Evolutionary conservation across 257 asterid genomes (phyloP).

Genomic region (Penstemon eatonii): DNA sequence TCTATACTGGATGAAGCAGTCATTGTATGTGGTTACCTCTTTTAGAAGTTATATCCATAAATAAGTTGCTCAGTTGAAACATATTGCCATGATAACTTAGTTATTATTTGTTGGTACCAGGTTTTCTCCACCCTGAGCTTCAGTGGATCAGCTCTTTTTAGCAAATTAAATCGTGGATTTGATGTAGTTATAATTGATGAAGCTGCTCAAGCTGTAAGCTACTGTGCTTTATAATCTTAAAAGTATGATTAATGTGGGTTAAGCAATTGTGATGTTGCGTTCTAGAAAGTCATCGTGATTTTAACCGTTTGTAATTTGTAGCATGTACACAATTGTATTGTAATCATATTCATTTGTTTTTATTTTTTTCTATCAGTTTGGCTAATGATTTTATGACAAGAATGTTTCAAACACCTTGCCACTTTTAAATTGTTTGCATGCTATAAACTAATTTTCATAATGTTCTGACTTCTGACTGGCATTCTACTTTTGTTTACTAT

Average conservation of each 20-base stretch:
- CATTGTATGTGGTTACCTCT: slow-evolving; percentile 55
- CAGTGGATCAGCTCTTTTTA: slow-evolving; percentile 82
- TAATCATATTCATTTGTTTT: background rate
- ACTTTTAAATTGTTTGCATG: slow-evolving; percentile 14
- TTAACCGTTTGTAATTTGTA: slow-evolving; percentile 6
- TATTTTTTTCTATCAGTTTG: background rate
- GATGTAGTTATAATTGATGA: slow-evolving; percentile 98
- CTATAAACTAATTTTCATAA: slow-evolving; percentile 8
- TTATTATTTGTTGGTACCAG: slow-evolving; percentile 51
- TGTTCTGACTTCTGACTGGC: slow-evolving; percentile 5
- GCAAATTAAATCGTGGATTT: slow-evolving; percentile 81
- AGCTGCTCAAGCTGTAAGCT: slow-evolving; percentile 99
- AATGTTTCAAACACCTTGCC: slow-evolving; percentile 1
- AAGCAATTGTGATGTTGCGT: slow-evolving; percentile 4
- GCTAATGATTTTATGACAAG: background rate
- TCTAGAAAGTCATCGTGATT: slow-evolving; percentile 13
- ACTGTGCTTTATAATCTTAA: slow-evolving; percentile 12
- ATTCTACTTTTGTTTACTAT: slow-evolving; percentile 35
- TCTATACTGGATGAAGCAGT: slow-evolving; percentile 91
- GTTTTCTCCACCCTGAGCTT: slow-evolving; percentile 97
- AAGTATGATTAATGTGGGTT: slow-evolving; percentile 6
- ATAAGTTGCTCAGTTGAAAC: slow-evolving; percentile 23
- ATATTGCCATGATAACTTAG: slow-evolving; percentile 23
- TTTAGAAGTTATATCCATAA: slow-evolving; percentile 18
- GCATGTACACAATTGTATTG: background rate